These are phyloP conservation scores for Oryza meridionalis DNA, from an alignment of 176 grass and related monocot species.

Conservation along the genomic window DNA sequence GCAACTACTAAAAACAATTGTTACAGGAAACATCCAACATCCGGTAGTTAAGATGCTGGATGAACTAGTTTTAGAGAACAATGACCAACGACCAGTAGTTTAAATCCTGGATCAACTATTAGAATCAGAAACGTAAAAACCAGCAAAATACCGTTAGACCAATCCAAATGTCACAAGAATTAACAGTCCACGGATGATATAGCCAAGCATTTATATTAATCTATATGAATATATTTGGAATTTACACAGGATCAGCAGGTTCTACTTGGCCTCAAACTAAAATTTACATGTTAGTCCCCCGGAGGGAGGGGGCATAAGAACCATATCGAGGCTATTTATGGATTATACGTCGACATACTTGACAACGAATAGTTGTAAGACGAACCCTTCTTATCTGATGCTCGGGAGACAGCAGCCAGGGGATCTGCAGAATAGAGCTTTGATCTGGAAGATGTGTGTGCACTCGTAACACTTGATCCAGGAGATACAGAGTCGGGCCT, in stretches of 20 bases:
- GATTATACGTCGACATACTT: slow-evolving; percentile 53
- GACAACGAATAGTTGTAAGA: slow-evolving; percentile 60
- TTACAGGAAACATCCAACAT: too few species aligned
- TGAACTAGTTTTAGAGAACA: too few species aligned
- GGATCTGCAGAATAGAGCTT: slow-evolving; percentile 53
- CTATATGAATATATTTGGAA: slow-evolving; percentile 12
- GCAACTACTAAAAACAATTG: too few species aligned
- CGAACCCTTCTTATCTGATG: slow-evolving; percentile 57
- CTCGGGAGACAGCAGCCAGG: slow-evolving; percentile 16
- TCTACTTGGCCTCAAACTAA: not conserved
- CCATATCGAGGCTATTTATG: slow-evolving; percentile 16
- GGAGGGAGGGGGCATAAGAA: not conserved
- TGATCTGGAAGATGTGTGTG: slow-evolving; percentile 9
- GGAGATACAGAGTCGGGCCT: not conserved
- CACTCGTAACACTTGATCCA: slow-evolving; percentile 42
- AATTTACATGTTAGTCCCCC: not conserved
- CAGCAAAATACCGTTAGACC: not conserved
- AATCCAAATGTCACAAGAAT: not conserved
- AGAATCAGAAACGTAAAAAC: too few species aligned
- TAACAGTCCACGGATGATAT: not conserved
- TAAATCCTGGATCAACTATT: too few species aligned
- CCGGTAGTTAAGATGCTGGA: too few species aligned
- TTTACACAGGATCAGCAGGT: slow-evolving; percentile 5
- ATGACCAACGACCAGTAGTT: too few species aligned
- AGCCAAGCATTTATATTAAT: slow-evolving; percentile 14